A percentile compares a stretch with the other conserved stretches of the same genome.
Conservation (phyloP, 495 filamentous ascomycete genomes). For the Talaromyces stipitatus region DNA sequence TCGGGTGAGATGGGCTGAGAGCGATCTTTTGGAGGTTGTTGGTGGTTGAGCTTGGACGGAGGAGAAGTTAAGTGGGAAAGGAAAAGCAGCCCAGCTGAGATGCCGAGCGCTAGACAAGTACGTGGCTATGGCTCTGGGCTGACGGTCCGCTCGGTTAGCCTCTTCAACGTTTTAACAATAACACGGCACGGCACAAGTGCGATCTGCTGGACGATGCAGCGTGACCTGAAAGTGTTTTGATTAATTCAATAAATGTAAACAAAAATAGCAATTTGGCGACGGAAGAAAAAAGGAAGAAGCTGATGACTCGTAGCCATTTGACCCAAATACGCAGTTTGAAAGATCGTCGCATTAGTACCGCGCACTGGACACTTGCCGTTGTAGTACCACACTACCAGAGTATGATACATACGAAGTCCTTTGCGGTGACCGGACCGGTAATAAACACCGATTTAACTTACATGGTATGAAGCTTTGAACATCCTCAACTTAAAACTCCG, state of each 20-base stretch:
- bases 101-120: not conserved
- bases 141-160: constrained; percentile 1
- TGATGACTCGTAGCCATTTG: not conserved
- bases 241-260: not conserved
- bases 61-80: not conserved
- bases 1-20: not conserved
- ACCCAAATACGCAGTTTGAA: not conserved
- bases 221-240: not conserved
- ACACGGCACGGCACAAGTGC: not conserved
- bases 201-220: not conserved
- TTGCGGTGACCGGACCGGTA: not conserved
- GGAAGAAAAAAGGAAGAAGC: not conserved
- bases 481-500: not conserved
- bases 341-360: not conserved
- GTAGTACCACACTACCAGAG: no score
- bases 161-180: not conserved
- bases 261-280: not conserved
- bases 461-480: no score
- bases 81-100: not conserved
- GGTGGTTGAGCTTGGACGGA: constrained; percentile 1
- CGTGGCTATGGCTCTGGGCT: not conserved
- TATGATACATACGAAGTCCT: not conserved
- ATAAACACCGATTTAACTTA: not conserved
- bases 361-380: not conserved
- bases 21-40: not conserved